A percentile compares a stretch with the other conserved stretches of the same genome.
These are phyloP conservation scores for Pichia manshurica DNA, from an alignment of 805 yeast species.

Conservation along the genomic window DNA sequence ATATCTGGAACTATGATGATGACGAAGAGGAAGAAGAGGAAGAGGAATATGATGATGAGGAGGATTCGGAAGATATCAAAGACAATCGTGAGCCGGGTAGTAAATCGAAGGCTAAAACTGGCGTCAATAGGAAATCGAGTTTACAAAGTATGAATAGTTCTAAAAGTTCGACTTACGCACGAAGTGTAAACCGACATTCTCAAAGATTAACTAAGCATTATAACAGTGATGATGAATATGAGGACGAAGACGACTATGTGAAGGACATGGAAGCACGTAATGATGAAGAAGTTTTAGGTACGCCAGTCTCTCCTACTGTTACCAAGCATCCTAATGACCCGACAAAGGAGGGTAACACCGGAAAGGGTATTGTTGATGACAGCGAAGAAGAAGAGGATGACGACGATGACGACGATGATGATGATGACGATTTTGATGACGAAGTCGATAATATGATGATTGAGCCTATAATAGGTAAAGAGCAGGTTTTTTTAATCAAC, in stretches of 20 bases:
- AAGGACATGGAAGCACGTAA: slow-evolving; percentile 7
- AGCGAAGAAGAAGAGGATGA: slow-evolving; percentile 16
- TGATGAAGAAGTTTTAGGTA: not conserved
- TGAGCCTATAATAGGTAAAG: slow-evolving; percentile 46
- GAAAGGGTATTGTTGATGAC: slow-evolving; percentile 26
- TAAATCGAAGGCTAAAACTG: not conserved
- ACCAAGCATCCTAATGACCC: slow-evolving; percentile 12
- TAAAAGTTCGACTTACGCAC: slow-evolving; percentile 8
- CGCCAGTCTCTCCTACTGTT: slow-evolving; percentile 1
- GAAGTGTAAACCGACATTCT: slow-evolving; percentile 10
- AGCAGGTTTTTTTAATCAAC: slow-evolving; percentile 44
- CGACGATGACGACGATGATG: slow-evolving; percentile 27
- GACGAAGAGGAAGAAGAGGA: slow-evolving; percentile 24
- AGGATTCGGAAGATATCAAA: not conserved
- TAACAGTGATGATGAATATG: slow-evolving; percentile 15
- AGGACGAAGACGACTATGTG: slow-evolving; percentile 11
- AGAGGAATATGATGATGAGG: slow-evolving; percentile 6
- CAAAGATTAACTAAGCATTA: slow-evolving; percentile 5
- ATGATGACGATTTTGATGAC: slow-evolving; percentile 32
- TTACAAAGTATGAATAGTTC: slow-evolving; percentile 6
- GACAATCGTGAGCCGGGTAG: not conserved
- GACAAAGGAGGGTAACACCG: slow-evolving; percentile 16
- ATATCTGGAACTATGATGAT: slow-evolving; percentile 36
- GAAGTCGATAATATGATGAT: slow-evolving; percentile 35
- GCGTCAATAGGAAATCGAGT: not conserved